phyloP scores from a whole-genome alignment of 2,329 filamentous ascomycete species.

The Dactylellina haptotyla region DNA sequence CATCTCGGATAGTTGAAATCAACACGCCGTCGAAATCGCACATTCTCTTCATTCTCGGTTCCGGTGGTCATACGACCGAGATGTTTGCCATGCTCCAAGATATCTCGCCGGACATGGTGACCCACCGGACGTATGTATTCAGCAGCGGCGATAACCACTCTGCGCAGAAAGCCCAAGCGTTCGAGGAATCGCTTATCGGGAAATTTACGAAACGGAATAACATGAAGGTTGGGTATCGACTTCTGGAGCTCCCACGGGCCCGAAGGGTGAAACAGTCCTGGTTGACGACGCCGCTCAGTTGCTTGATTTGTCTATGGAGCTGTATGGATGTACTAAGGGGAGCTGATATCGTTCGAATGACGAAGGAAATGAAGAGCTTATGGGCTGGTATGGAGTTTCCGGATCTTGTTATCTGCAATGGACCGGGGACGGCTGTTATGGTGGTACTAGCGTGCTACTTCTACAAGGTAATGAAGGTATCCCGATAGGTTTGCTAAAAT shows the following conservation, averaged over 20 bases:
- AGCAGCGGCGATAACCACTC: slow-evolving; percentile 81
- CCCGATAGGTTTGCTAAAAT: neutral
- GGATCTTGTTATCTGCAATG: slow-evolving; percentile 58
- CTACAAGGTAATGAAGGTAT: slow-evolving; percentile 46
- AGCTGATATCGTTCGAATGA: slow-evolving; percentile 56
- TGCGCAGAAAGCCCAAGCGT: slow-evolving; percentile 70
- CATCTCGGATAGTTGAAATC: slow-evolving; percentile 47
- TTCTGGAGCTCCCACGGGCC: slow-evolving; percentile 75
- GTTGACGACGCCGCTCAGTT: slow-evolving; percentile 75
- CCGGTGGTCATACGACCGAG: slow-evolving; percentile 92
- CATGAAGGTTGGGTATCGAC: slow-evolving; percentile 21
- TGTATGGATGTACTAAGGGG: slow-evolving; percentile 63
- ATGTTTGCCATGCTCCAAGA: slow-evolving; percentile 85
- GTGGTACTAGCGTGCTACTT: slow-evolving; percentile 56
- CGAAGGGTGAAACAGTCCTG: slow-evolving; percentile 83
- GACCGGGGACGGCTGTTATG: slow-evolving; percentile 58
- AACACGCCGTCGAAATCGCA: slow-evolving; percentile 62
- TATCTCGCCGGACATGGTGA: slow-evolving; percentile 64
- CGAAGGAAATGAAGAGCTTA: slow-evolving; percentile 42
- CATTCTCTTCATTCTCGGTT: slow-evolving; percentile 84
- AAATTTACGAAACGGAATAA: slow-evolving; percentile 45
- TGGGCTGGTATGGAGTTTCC: slow-evolving; percentile 45
- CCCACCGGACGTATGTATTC: slow-evolving; percentile 82
- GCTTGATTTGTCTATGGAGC: slow-evolving; percentile 72
- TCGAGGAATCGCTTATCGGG: slow-evolving; percentile 66